Evolutionary conservation across 345 rosid species (phyloP).

Genomic region (Populus alba): DNA sequence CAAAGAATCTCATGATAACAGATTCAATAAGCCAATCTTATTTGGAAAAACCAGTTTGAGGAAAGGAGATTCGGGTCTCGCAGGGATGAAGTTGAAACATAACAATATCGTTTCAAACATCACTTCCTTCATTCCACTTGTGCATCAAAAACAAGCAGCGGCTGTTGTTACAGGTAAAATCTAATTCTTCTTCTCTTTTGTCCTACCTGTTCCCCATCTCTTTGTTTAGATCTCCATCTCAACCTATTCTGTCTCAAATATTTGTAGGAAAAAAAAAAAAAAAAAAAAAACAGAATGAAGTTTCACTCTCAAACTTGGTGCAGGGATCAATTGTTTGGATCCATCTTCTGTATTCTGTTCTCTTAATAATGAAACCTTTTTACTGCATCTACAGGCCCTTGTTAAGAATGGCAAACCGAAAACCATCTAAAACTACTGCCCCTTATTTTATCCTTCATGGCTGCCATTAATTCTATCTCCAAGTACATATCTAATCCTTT

Average conservation of each 20-base stretch:
- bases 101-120: slow-evolving; percentile 79
- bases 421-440: background rate
- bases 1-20: slow-evolving; percentile 43
- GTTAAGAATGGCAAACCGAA: background rate
- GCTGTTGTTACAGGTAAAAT: slow-evolving; percentile 56
- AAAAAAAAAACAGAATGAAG: background rate
- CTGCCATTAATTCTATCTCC: background rate
- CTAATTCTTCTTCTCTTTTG: background rate
- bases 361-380: background rate
- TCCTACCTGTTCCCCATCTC: background rate
- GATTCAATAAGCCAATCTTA: slow-evolving; percentile 57
- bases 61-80: slow-evolving; percentile 40
- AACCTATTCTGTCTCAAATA: background rate
- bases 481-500: background rate
- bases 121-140: slow-evolving; percentile 74
- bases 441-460: background rate
- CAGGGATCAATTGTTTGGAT: background rate
- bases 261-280: no score
- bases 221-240: background rate
- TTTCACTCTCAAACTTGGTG: background rate
- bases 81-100: slow-evolving; percentile 46
- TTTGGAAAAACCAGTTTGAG: slow-evolving; percentile 48
- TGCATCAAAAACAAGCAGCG: slow-evolving; percentile 72
- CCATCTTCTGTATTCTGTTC: no score
- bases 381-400: background rate